These are phyloP conservation scores for Syzygium oleosum DNA, from an alignment of 345 rosid species.

Conservation along the genomic window DNA sequence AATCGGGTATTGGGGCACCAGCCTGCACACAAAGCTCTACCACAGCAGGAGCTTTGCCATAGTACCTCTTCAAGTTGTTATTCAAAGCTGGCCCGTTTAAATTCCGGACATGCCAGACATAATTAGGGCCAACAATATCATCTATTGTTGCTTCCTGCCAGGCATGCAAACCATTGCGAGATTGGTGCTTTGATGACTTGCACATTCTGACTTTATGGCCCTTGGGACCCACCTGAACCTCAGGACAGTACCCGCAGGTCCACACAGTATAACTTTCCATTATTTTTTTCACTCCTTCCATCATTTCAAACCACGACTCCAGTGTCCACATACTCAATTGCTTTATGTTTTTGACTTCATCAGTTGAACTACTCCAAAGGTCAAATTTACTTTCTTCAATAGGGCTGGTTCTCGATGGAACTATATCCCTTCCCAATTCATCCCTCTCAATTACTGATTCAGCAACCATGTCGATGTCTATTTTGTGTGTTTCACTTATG, in stretches of 20 bases:
- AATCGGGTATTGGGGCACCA: constrained; percentile 65
- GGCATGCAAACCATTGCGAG: constrained; percentile 71
- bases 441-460: not conserved
- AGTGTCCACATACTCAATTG: constrained; percentile 41
- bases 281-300: constrained; percentile 48
- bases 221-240: constrained; percentile 90
- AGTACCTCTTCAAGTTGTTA: constrained; percentile 63
- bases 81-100: constrained; percentile 36
- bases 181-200: constrained; percentile 73
- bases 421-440: not conserved
- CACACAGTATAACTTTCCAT: constrained; percentile 62
- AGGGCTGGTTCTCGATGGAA: not conserved
- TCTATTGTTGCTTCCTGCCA: constrained; percentile 87
- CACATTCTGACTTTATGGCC: constrained; percentile 89
- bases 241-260: constrained; percentile 77
- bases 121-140: constrained; percentile 71
- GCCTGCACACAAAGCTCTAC: constrained; percentile 75
- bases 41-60: constrained; percentile 80
- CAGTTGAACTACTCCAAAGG: not conserved
- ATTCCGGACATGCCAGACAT: constrained; percentile 77
- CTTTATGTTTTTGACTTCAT: constrained; percentile 14
- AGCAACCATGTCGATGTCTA: not conserved
- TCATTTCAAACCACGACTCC: constrained; percentile 65
- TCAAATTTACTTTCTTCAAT: not conserved
- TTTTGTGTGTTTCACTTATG: constrained; percentile 6